Conservation (phyloP, 2,329 filamentous ascomycete genomes). For the Beauveria rudraprayagi region DNA sequence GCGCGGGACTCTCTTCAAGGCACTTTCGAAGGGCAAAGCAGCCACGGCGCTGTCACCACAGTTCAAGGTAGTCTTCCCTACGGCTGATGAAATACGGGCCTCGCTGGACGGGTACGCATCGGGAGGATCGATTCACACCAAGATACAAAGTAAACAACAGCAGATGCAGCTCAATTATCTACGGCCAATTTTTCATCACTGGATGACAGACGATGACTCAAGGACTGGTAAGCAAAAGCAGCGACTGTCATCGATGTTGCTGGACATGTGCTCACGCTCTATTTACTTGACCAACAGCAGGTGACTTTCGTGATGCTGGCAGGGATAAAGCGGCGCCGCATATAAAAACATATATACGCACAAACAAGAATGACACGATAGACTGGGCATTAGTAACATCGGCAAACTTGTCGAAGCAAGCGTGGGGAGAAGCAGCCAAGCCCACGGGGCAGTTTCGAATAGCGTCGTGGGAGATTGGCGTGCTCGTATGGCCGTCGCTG, state of each 20-base stretch:
- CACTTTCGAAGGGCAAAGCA: slow-evolving; percentile 25
- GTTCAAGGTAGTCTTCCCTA: slow-evolving; percentile 74
- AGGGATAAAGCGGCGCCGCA: slow-evolving; percentile 70
- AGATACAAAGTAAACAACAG: slow-evolving; percentile 61
- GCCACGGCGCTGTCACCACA: slow-evolving; percentile 31
- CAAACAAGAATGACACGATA: slow-evolving; percentile 41
- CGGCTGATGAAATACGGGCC: slow-evolving; percentile 64
- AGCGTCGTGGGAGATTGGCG: slow-evolving; percentile 76
- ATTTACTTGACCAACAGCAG: not conserved
- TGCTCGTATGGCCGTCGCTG: slow-evolving; percentile 69
- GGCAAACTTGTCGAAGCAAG: slow-evolving; percentile 86
- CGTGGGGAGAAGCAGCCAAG: slow-evolving; percentile 65
- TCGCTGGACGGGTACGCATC: slow-evolving; percentile 73
- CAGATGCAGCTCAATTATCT: slow-evolving; percentile 67
- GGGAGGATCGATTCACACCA: slow-evolving; percentile 75
- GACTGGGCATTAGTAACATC: slow-evolving; percentile 85
- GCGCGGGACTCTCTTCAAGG: slow-evolving; percentile 51
- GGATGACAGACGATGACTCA: slow-evolving; percentile 53
- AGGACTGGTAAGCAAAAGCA: not conserved
- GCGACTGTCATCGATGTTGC: not conserved
- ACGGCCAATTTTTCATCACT: slow-evolving; percentile 63
- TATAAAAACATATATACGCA: slow-evolving; percentile 82
- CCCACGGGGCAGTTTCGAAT: slow-evolving; percentile 56
- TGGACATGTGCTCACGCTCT: not conserved
- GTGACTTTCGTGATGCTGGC: slow-evolving; percentile 39